These are phyloP conservation scores for Russula earlei DNA, from an alignment of 768 basidiomycete species.

Conservation along the genomic window DNA sequence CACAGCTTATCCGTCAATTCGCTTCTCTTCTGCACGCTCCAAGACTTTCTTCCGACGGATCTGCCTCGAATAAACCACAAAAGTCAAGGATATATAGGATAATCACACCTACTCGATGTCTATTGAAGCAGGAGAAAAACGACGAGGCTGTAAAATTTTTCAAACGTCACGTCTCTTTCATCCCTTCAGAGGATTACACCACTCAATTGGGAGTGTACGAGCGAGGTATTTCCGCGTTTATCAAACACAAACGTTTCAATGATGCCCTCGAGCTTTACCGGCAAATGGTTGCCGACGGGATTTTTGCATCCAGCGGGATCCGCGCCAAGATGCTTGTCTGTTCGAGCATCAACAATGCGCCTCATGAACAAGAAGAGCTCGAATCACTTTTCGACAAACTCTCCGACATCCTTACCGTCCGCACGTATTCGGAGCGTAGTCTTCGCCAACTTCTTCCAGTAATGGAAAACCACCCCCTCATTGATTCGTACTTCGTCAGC, in stretches of 20 bases:
- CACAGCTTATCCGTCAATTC: background rate
- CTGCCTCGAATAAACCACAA: background rate
- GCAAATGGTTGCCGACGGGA: constrained; percentile 34
- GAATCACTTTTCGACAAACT: constrained; percentile 19
- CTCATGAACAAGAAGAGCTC: constrained; percentile 19
- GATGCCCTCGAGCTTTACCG: constrained; percentile 35
- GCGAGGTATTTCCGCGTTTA: constrained; percentile 32
- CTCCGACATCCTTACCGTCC: constrained; percentile 23
- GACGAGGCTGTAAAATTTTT: background rate
- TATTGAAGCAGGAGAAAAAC: constrained; percentile 1
- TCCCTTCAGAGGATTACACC: background rate
- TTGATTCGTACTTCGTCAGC: constrained; percentile 14
- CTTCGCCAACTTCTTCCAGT: constrained; percentile 31
- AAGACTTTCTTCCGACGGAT: too few relatives aligned
- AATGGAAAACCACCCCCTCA: constrained; percentile 7
- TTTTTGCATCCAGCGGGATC: constrained; percentile 31
- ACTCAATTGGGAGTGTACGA: constrained; percentile 26
- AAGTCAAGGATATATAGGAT: background rate
- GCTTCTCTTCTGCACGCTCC: background rate
- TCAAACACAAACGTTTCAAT: constrained; percentile 30
- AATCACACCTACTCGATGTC: background rate
- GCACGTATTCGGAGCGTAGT: constrained; percentile 9
- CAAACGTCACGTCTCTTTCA: background rate
- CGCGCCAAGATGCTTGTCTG: constrained; percentile 34
- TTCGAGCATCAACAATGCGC: constrained; percentile 24